These are phyloP conservation scores for Saccharomycopsis crataegensis DNA, from an alignment of 1,139 yeast genomes.

Conservation along the genomic window DNA sequence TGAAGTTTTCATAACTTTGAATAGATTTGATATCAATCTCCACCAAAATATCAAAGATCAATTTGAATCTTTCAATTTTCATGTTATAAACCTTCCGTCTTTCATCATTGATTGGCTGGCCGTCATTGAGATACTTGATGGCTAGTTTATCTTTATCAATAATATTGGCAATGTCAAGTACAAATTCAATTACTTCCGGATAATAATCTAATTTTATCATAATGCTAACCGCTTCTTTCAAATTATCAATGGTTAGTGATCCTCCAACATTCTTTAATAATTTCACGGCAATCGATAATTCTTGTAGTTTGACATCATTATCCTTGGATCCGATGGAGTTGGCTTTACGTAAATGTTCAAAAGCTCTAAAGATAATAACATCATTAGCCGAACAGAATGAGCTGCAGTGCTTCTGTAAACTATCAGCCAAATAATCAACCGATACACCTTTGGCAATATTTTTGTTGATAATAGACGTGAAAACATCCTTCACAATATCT, in stretches of 20 bases:
- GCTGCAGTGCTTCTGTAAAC: conserved; percentile 89
- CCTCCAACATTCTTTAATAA: conserved; percentile 78
- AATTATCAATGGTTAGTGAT: conserved; percentile 67
- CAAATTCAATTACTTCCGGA: conserved; percentile 81
- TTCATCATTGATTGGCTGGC: conserved; percentile 40
- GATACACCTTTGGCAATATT: conserved; percentile 89
- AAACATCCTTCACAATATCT: conserved; percentile 72
- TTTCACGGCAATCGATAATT: conserved; percentile 66
- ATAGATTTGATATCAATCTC: conserved; percentile 65
- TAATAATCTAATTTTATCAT: conserved; percentile 73
- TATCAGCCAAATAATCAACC: conserved; percentile 81
- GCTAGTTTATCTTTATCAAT: conserved; percentile 56
- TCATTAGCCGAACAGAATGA: conserved; percentile 93
- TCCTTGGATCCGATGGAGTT: conserved; percentile 51
- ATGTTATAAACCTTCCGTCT: conserved; percentile 37
- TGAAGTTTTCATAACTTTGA: conserved; percentile 41
- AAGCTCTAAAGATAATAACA: conserved; percentile 87
- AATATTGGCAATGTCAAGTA: conserved; percentile 67
- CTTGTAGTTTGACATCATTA: conserved; percentile 55
- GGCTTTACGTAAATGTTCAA: conserved; percentile 85
- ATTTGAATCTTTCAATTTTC: conserved; percentile 56
- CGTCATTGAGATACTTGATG: conserved; percentile 45
- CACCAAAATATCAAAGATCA: conserved; percentile 67
- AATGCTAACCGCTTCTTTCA: conserved; percentile 72
- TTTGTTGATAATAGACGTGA: conserved; percentile 82